phyloP scores from a whole-genome alignment of 805 yeast genomes.

The Lachancea lanzarotensis region DNA sequence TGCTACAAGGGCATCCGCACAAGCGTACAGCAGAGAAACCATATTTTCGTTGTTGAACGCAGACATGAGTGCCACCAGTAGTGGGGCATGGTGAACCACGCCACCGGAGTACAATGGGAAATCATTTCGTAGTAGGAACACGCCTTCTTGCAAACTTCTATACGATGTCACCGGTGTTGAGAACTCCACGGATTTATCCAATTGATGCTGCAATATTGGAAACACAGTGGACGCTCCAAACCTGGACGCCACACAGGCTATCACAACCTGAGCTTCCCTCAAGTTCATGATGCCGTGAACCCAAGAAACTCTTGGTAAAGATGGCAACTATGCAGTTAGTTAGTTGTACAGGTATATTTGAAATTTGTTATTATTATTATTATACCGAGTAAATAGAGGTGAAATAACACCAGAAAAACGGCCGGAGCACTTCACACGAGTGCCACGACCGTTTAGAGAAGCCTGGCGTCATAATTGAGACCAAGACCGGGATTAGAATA shows the following conservation, averaged over 20 bases:
- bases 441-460: no score
- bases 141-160: slow-evolving; percentile 56
- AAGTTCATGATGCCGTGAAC: slow-evolving; percentile 5
- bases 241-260: slow-evolving; percentile 18
- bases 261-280: slow-evolving; percentile 12
- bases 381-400: no score
- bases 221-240: slow-evolving; percentile 17
- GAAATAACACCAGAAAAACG: no score
- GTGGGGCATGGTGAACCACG: slow-evolving; percentile 78
- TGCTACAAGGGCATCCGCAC: slow-evolving; percentile 54
- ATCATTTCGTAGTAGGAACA: slow-evolving; percentile 50
- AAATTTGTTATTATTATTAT: no score
- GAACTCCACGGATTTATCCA: slow-evolving; percentile 30
- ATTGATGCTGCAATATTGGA: slow-evolving; percentile 21
- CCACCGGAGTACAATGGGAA: slow-evolving; percentile 77
- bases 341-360: no score
- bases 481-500: no score
- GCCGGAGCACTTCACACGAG: no score
- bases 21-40: slow-evolving; percentile 42
- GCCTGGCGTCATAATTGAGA: no score
- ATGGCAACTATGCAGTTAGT: no score
- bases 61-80: slow-evolving; percentile 43
- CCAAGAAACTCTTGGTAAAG: background rate
- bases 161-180: slow-evolving; percentile 33
- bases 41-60: slow-evolving; percentile 9